Evolutionary conservation across 2,329 filamentous ascomycete genomes (phyloP).

Genomic region (Diaporthe velutina): DNA sequence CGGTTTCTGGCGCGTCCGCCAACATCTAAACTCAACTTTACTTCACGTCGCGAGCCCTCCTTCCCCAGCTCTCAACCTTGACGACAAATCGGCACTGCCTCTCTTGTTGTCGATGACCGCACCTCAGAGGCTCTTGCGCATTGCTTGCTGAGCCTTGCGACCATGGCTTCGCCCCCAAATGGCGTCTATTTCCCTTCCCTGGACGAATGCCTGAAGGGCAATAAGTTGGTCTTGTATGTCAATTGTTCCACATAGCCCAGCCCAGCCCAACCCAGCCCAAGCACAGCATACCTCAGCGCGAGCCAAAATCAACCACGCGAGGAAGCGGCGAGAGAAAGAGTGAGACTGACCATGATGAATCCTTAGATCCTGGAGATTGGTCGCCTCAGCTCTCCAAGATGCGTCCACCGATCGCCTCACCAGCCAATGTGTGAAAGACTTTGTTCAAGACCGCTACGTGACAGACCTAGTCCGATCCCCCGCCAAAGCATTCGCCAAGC

Average conservation of each 20-base stretch:
- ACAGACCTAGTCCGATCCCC: conserved; percentile 77
- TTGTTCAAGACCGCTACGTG: conserved; percentile 79
- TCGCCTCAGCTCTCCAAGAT: conserved; percentile 70
- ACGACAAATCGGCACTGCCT: conserved; percentile 34
- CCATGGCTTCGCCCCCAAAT: conserved; percentile 80
- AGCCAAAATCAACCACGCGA: neutral
- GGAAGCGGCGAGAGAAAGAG: neutral
- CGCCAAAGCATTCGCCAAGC: conserved; percentile 74
- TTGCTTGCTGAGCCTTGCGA: conserved; percentile 63
- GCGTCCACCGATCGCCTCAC: conserved; percentile 66
- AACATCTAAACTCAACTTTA: conserved; percentile 3
- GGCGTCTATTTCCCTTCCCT: conserved; percentile 85
- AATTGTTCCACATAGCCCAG: neutral
- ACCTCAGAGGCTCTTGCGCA: conserved; percentile 30
- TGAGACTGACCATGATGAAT: conserved; percentile 35
- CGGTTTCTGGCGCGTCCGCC: conserved; percentile 31
- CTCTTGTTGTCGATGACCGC: conserved; percentile 39
- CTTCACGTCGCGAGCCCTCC: conserved; percentile 8
- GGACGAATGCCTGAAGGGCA: conserved; percentile 85
- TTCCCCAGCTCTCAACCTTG: neutral
- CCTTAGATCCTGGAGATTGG: conserved; percentile 71
- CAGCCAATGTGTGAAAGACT: conserved; percentile 70
- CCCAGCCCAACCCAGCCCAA: neutral
- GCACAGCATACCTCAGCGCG: neutral
- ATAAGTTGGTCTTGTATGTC: conserved; percentile 83